Base-by-base conservation (phyloP, 208 protist genomes). In the Acanthamoeba royreba region DNA sequence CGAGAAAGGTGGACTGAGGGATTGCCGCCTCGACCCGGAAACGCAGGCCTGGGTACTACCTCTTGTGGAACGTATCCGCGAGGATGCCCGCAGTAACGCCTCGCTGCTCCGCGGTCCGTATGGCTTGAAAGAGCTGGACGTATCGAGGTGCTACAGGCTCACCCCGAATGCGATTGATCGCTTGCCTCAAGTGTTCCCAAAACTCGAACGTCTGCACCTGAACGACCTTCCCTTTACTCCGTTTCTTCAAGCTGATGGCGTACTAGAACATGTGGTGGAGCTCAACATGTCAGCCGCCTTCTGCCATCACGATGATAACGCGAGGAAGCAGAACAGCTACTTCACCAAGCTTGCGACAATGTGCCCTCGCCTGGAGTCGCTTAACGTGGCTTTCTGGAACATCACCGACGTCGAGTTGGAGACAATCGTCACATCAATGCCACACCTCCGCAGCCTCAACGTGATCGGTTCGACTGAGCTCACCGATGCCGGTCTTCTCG, bases 301-400 rank as follows among this genome's bases (percentile, higher is more conserved):
- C 72, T 83, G 35, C 43, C 31, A 4, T 2, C 72, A 83, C 72
- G 22, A 4, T 0, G 25, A 52, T n/a, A n/a, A n/a, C n/a, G n/a
- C n/a, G 25, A 28, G 2, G 42, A 2, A 45, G 42, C 43, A 83
- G 43, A 45, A 2, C 0, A 11, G 5, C 38, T 83, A 83, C 72
- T 83, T 83, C 19, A 45, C 11, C 9, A 15, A 45, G 42, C 43
- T 83, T 2, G 72, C 72, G 9, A 25, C 72, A 0, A 7, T 83
- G 8, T 83, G 72, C 42, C 72, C 72, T 13, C 72, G 15, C 9
- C 72, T 83, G 9, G 72, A 83, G 72, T 22, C n/a, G 1, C 72
- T 83, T n/a, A 83, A 83, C 72, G 43, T 83, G 72, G 72, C 72
- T 45, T 83, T 83, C 72, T 83, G 72, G 72, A 31, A 83, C 72